Percentiles rank a stretch among this genome's conserved stretches.
Evolutionary conservation across 2,329 filamentous ascomycete species (phyloP).

Genomic region (Cyclaneusma minus): DNA sequence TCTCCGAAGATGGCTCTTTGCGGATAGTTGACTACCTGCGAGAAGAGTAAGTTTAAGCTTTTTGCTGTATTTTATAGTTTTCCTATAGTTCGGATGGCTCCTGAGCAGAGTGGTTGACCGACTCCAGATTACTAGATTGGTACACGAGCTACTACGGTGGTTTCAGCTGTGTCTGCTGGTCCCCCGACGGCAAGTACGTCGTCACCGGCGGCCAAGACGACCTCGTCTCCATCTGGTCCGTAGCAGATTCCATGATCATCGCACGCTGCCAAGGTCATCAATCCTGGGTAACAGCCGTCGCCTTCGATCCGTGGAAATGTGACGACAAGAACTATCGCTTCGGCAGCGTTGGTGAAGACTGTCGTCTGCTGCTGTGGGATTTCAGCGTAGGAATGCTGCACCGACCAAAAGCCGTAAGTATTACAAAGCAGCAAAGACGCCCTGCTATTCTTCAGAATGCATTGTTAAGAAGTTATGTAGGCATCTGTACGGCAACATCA

Average conservation of each 20-base stretch:
- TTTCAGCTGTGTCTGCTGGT: conserved; percentile 90
- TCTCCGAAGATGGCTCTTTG: conserved; percentile 80
- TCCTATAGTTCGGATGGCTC: too few relatives aligned
- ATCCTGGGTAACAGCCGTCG: conserved; percentile 86
- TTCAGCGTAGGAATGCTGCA: conserved; percentile 96
- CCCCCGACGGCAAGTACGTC: conserved; percentile 89
- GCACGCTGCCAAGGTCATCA: conserved; percentile 90
- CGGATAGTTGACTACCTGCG: conserved; percentile 83
- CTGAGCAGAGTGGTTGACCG: conserved; percentile 12
- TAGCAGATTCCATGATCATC: conserved; percentile 69
- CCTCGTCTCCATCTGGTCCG: conserved; percentile 87
- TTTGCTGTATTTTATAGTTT: too few relatives aligned
- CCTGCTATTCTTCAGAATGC: conserved; percentile 8
- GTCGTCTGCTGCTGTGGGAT: conserved; percentile 84
- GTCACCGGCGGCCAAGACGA: conserved; percentile 94
- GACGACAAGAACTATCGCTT: conserved; percentile 93
- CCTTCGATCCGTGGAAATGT: conserved; percentile 94
- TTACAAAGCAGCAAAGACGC: conserved; percentile 1
- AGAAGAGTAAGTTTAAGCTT: conserved; percentile 52
- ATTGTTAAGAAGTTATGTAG: conserved; percentile 16
- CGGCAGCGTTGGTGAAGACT: conserved; percentile 90
- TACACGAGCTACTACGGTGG: conserved; percentile 91
- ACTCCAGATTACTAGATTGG: conserved; percentile 58
- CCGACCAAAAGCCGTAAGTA: conserved; percentile 66
- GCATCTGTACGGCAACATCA: conserved; percentile 40